Percentiles rank a stretch among this genome's conserved stretches.
Conservation (phyloP, 768 basidiomycete genomes). For the Suillus paluster region DNA sequence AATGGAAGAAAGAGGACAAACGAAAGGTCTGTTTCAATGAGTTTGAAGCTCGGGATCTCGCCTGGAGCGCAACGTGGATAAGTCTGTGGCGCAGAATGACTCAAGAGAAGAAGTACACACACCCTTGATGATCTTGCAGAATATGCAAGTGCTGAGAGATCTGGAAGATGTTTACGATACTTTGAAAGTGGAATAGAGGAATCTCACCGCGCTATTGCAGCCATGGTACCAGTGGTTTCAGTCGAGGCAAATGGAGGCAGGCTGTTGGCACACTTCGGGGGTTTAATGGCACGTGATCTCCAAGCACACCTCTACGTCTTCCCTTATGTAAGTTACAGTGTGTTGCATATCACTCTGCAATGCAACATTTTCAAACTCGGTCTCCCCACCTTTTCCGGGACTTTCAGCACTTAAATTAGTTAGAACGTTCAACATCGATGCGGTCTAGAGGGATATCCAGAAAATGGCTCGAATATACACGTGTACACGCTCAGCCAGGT, state of each 20-base stretch:
- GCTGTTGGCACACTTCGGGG: too few relatives aligned
- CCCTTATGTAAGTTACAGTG: too few relatives aligned
- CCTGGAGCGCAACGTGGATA: constrained; percentile 47
- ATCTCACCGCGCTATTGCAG: background rate
- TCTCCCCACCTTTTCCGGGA: too few relatives aligned
- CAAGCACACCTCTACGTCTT: too few relatives aligned
- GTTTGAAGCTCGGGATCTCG: constrained; percentile 88
- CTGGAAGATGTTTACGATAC: constrained; percentile 34
- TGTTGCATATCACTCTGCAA: too few relatives aligned
- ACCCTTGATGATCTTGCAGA: constrained; percentile 97
- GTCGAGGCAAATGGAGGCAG: constrained; percentile 10
- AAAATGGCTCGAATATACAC: too few relatives aligned
- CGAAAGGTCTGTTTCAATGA: constrained; percentile 76
- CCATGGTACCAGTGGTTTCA: background rate
- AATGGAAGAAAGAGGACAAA: constrained; percentile 39
- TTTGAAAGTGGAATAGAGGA: background rate
- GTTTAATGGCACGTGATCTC: too few relatives aligned
- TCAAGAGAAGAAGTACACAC: constrained; percentile 11
- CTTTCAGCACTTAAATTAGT: too few relatives aligned
- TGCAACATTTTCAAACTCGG: too few relatives aligned
- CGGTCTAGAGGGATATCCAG: too few relatives aligned
- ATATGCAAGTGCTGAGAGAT: constrained; percentile 72
- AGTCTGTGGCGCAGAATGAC: background rate
- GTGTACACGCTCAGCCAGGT: too few relatives aligned
- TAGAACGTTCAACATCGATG: too few relatives aligned